Percentiles rank a stretch among this genome's conserved stretches.
Conservation (phyloP, 768 basidiomycete species). For the Rickenella mellea region DNA sequence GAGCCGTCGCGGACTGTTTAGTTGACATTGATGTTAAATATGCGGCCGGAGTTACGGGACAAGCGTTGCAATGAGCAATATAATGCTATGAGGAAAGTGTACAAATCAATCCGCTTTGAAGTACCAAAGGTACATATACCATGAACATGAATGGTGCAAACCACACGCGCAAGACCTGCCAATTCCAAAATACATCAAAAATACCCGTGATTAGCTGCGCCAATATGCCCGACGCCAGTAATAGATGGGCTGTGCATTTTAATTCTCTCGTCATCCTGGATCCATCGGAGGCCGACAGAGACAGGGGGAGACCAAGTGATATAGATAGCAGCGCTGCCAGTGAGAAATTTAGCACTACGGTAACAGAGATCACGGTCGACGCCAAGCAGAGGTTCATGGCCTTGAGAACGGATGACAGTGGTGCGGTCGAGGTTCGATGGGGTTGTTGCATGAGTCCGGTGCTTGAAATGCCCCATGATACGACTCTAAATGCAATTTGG, state of each 20-base stretch:
- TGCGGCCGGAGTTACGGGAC: too few species aligned
- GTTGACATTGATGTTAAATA: too few species aligned
- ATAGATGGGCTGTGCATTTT: conserved; percentile 28
- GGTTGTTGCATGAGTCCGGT: too few species aligned
- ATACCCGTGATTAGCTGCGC: conserved; percentile 35
- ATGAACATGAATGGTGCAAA: conserved; percentile 74
- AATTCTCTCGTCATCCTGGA: not conserved
- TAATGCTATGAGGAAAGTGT: conserved; percentile 23
- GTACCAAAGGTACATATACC: conserved; percentile 65
- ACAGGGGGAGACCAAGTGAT: conserved; percentile 57
- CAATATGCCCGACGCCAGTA: conserved; percentile 54
- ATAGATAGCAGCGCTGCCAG: conserved; percentile 68
- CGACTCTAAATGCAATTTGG: too few species aligned
- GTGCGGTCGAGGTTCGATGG: conserved; percentile 24
- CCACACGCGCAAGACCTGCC: conserved; percentile 76
- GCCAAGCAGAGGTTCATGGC: conserved; percentile 73
- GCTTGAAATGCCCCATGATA: too few species aligned
- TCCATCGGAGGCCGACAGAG: conserved; percentile 17
- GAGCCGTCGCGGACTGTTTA: too few species aligned
- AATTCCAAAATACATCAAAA: conserved; percentile 53
- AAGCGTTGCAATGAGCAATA: too few species aligned
- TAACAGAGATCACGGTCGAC: conserved; percentile 79
- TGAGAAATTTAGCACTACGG: conserved; percentile 87
- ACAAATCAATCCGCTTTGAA: conserved; percentile 60
- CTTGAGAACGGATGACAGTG: conserved; percentile 46